These are phyloP conservation scores for Lipomyces orientalis DNA, from an alignment of 805 yeast species.

Conservation along the genomic window DNA sequence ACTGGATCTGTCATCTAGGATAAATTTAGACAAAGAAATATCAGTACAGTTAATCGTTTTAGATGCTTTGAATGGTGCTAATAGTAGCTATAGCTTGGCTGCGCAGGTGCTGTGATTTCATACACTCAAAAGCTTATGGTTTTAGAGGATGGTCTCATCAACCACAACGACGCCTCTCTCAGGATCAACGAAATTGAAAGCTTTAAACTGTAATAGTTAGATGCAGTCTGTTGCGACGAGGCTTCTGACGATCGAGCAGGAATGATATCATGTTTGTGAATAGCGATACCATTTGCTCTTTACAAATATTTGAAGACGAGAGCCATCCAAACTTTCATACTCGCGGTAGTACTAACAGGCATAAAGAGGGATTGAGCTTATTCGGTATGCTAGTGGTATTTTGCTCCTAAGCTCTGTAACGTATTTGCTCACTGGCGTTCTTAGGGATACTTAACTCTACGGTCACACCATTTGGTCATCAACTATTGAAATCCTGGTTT, in stretches of 20 bases:
- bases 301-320: constrained; percentile 40
- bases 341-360: constrained; percentile 26
- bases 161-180: constrained; percentile 13
- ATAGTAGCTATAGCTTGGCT: constrained; percentile 23
- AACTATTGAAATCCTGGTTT: constrained; percentile 47
- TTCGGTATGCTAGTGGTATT: constrained; percentile 17
- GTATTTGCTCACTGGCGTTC: not conserved
- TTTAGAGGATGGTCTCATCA: constrained; percentile 12
- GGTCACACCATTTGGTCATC: constrained; percentile 44
- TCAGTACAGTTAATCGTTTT: constrained; percentile 11
- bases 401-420: not conserved
- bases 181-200: constrained; percentile 34
- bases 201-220: constrained; percentile 17
- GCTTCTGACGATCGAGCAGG: constrained; percentile 9
- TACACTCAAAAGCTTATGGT: constrained; percentile 21
- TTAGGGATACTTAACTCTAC: constrained; percentile 40
- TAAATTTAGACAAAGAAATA: constrained; percentile 28
- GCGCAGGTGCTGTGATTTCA: constrained; percentile 32
- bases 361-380: constrained; percentile 32
- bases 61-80: not conserved
- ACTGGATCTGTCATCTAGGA: constrained; percentile 21
- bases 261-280: constrained; percentile 42
- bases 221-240: no score
- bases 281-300: constrained; percentile 42
- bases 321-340: constrained; percentile 38